Percentiles rank a stretch among this genome's conserved stretches.
Evolutionary conservation across 2,329 filamentous ascomycete species (phyloP).

Genomic region (Epichloe baconii): DNA sequence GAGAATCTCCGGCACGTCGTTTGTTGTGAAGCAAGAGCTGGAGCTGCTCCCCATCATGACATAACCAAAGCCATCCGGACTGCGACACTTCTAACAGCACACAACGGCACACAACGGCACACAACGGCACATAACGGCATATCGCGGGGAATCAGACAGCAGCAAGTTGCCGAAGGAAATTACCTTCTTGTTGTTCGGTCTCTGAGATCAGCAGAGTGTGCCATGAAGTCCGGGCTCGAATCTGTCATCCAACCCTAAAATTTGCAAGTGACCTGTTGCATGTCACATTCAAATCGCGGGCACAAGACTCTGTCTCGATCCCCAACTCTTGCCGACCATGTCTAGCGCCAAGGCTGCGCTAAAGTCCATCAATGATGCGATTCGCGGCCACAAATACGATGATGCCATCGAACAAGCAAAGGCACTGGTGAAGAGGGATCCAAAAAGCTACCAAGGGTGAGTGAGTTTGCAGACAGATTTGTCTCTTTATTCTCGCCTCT

Average conservation of each 20-base stretch:
- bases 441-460: conserved; percentile 71
- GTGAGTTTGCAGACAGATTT: conserved; percentile 14
- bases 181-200: neutral
- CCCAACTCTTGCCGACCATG: conserved; percentile 22
- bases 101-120: too few species aligned
- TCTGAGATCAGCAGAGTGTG: neutral
- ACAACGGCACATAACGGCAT: neutral
- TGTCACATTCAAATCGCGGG: neutral
- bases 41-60: neutral
- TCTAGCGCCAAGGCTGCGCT: conserved; percentile 55
- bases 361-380: conserved; percentile 66
- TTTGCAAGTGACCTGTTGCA: neutral
- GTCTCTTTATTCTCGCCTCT: neutral
- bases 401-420: conserved; percentile 58
- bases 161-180: neutral
- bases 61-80: neutral
- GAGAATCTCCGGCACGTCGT: conserved; percentile 1
- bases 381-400: conserved; percentile 68
- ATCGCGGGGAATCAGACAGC: neutral
- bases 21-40: neutral
- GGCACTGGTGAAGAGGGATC: conserved; percentile 56
- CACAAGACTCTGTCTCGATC: neutral
- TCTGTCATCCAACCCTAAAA: neutral
- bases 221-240: neutral
- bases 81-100: neutral